Evolutionary conservation across 768 basidiomycete species (phyloP).

Genomic region (Xerocomellus dryophilus): DNA sequence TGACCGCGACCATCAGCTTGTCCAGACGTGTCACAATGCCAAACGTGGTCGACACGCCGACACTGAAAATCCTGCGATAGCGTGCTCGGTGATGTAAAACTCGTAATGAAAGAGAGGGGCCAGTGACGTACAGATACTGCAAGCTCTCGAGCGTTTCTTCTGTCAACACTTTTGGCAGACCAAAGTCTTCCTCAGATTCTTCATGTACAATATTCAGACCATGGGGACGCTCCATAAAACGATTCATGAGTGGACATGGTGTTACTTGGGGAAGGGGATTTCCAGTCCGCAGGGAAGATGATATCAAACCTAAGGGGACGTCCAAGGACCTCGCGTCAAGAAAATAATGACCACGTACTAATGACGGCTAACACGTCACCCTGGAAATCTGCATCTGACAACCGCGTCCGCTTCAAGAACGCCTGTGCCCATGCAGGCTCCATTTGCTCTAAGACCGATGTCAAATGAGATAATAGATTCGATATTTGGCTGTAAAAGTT

Average conservation of each 20-base stretch:
- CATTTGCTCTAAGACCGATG: conserved; percentile 68
- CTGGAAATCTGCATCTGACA: conserved; percentile 77
- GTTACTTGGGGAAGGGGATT: conserved; percentile 82
- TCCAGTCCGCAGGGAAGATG: conserved; percentile 71
- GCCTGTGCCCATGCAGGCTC: conserved; percentile 78
- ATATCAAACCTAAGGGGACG: conserved; percentile 58
- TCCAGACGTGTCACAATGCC: conserved; percentile 73
- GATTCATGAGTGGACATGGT: conserved; percentile 60
- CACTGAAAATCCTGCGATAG: conserved; percentile 56
- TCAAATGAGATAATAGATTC: conserved; percentile 66
- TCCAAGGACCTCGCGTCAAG: not conserved
- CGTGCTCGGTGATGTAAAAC: not conserved
- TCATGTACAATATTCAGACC: conserved; percentile 67
- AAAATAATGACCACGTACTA: conserved; percentile 40
- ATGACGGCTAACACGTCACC: conserved; percentile 84
- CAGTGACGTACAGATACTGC: conserved; percentile 65
- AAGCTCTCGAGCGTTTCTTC: conserved; percentile 71
- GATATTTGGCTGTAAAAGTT: conserved; percentile 53
- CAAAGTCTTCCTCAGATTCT: conserved; percentile 72
- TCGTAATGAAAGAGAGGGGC: not conserved
- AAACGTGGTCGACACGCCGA: conserved; percentile 68
- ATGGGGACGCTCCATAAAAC: conserved; percentile 47
- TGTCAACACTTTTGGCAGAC: conserved; percentile 67
- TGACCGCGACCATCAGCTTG: conserved; percentile 73
- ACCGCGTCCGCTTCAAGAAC: conserved; percentile 68